Conservation (phyloP, 1,284 basidiomycete genomes). For the Rhodotorula mucilaginosa region DNA sequence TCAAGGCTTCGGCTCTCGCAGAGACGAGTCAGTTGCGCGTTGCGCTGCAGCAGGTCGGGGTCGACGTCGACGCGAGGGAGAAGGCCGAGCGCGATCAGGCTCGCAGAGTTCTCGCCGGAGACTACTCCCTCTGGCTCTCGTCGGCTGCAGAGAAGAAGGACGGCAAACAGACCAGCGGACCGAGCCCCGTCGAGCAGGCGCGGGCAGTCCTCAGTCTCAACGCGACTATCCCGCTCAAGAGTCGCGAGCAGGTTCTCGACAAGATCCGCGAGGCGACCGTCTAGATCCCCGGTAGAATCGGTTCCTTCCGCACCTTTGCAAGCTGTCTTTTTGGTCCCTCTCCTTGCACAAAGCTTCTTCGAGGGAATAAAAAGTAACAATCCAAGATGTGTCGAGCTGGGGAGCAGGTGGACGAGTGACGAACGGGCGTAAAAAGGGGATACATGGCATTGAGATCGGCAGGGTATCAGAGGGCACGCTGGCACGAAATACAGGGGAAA, state of each 20-base stretch:
- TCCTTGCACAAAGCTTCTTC: neutral
- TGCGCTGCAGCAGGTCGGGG: neutral
- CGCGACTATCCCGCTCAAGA: constrained; percentile 14
- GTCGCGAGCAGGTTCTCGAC: constrained; percentile 15
- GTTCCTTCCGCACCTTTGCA: neutral
- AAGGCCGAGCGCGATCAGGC: constrained; percentile 15
- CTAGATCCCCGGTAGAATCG: neutral
- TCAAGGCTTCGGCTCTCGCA: constrained; percentile 11
- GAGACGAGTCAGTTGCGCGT: constrained; percentile 14
- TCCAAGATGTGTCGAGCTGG: neutral
- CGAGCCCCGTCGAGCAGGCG: constrained; percentile 19
- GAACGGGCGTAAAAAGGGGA: too few species aligned
- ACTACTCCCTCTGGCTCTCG: constrained; percentile 24
- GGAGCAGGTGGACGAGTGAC: too few species aligned
- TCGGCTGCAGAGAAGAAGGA: neutral
- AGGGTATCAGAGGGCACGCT: neutral
- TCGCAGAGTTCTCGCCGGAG: constrained; percentile 14
- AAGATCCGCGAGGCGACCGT: constrained; percentile 23
- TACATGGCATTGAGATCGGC: neutral
- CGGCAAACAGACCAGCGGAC: neutral
- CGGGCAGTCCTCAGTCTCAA: constrained; percentile 10
- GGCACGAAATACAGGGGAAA: too few species aligned
- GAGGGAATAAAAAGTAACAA: neutral
- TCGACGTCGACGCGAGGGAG: constrained; percentile 15
- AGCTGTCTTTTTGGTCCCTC: neutral